These are phyloP conservation scores for Aquilaria malaccensis DNA, from an alignment of 345 rosid species.

Conservation along the genomic window DNA sequence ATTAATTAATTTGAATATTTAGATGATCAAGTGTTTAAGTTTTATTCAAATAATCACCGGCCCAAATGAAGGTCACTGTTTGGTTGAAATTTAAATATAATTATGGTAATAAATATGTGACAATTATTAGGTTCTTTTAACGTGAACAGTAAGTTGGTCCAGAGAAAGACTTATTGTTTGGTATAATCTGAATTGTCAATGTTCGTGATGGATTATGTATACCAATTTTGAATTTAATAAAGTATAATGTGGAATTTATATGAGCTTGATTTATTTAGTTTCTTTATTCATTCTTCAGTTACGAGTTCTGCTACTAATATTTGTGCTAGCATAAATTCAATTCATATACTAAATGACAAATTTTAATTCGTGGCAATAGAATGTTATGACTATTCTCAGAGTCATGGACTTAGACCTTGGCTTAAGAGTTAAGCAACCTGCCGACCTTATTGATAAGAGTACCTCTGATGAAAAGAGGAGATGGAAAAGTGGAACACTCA, in stretches of 20 bases:
- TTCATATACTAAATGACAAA: constrained; percentile 5
- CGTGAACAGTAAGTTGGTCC: background rate
- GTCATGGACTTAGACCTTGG: constrained; percentile 3
- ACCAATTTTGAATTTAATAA: background rate
- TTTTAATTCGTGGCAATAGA: constrained; percentile 2
- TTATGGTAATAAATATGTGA: too few relatives aligned
- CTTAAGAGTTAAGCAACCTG: background rate
- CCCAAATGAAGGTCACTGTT: too few relatives aligned
- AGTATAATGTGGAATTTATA: too few relatives aligned
- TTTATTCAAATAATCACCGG: too few relatives aligned
- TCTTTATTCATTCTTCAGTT: background rate
- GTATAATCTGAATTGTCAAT: background rate
- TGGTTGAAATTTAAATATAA: too few relatives aligned
- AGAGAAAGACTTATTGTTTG: background rate
- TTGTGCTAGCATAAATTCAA: constrained; percentile 4
- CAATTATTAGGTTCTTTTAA: too few relatives aligned
- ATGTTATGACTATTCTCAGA: background rate
- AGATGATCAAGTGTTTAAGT: too few relatives aligned
- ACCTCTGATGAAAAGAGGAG: background rate
- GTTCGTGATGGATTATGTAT: background rate
- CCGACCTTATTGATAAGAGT: background rate
- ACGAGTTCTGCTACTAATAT: background rate
- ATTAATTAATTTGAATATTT: too few relatives aligned
- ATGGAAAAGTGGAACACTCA: constrained; percentile 1
- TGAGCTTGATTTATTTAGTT: too few relatives aligned